A percentile compares a stretch with the other conserved stretches of the same genome.
phyloP scores from a whole-genome alignment of 176 grass and related monocot genomes.

The Bolboschoenus planiculmis region DNA sequence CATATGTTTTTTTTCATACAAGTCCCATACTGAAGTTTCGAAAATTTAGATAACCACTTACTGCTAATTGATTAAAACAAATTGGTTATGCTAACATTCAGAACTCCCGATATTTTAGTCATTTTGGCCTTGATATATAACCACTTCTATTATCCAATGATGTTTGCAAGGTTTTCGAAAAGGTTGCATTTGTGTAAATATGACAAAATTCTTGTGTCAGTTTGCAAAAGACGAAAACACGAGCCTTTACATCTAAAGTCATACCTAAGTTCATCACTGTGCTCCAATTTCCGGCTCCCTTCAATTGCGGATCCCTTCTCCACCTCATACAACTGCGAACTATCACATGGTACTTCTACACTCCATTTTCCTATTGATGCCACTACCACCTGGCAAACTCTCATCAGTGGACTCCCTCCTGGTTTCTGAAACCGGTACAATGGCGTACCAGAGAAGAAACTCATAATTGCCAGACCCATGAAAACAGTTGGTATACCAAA shows the following conservation, averaged over 20 bases:
- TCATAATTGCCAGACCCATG: constrained; percentile 83
- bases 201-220: background rate
- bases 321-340: constrained; percentile 60
- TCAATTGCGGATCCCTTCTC: constrained; percentile 67
- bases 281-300: constrained; percentile 76
- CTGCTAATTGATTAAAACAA: background rate
- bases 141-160: background rate
- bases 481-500: constrained; percentile 83
- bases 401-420: constrained; percentile 77
- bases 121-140: background rate
- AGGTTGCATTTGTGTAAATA: background rate
- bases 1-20: background rate
- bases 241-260: background rate
- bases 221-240: background rate
- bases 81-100: background rate
- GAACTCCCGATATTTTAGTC: background rate
- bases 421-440: constrained; percentile 86
- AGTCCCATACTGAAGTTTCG: background rate
- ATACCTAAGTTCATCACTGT: constrained; percentile 64
- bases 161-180: background rate
- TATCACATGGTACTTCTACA: constrained; percentile 38
- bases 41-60: background rate
- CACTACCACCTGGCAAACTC: constrained; percentile 67
- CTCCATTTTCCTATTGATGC: constrained; percentile 69
- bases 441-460: constrained; percentile 69